phyloP scores from a whole-genome alignment of 2,329 filamentous ascomycete genomes.

The Tolypocladium ovalisporum region DNA sequence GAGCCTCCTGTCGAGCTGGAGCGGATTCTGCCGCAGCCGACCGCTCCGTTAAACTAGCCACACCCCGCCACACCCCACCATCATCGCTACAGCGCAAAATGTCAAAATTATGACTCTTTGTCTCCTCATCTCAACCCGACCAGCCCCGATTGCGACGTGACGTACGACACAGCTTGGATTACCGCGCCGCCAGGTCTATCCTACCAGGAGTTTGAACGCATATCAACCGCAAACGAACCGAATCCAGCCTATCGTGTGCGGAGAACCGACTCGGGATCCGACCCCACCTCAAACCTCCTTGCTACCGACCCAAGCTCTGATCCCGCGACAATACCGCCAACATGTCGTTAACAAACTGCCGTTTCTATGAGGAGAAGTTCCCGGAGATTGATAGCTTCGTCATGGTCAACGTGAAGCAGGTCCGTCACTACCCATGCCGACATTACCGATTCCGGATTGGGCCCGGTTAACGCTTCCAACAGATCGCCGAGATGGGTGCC shows the following conservation, averaged over 20 bases:
- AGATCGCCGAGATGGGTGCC: constrained; percentile 99
- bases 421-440: constrained; percentile 25
- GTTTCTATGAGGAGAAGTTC: constrained; percentile 96
- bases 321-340: constrained; percentile 37
- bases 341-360: constrained; percentile 94
- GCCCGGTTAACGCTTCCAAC: constrained; percentile 1
- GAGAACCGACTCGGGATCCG: constrained; percentile 13
- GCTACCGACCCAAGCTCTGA: constrained; percentile 12
- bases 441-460: background rate
- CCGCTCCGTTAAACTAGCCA: constrained; percentile 19
- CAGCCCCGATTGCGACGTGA: constrained; percentile 3
- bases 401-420: constrained; percentile 99
- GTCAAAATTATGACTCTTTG: constrained; percentile 32
- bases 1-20: background rate
- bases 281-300: constrained; percentile 18
- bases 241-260: constrained; percentile 10
- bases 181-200: background rate
- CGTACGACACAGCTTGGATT: constrained; percentile 6
- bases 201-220: background rate
- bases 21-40: constrained; percentile 18
- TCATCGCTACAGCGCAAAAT: constrained; percentile 25
- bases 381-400: constrained; percentile 96
- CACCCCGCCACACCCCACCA: constrained; percentile 31
- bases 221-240: background rate
- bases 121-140: constrained; percentile 1